Evolutionary conservation across 139 green algal genomes (phyloP).

Genomic region (Chlorella sorokiniana): DNA sequence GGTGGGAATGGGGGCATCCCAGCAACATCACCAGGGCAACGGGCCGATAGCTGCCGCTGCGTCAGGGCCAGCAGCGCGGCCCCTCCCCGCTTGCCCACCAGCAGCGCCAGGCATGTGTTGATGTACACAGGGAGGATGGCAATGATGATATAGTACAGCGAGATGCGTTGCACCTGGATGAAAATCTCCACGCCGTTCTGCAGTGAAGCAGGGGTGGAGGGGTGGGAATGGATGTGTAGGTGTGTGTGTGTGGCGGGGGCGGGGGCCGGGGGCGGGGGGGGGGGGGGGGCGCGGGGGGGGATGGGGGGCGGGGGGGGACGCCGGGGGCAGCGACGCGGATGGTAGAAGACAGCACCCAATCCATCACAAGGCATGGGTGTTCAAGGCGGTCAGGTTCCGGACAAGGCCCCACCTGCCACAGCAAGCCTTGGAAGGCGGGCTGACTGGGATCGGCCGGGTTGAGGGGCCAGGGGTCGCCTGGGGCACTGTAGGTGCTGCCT

Average conservation of each 20-base stretch:
- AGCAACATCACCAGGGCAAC: neutral
- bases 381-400: neutral
- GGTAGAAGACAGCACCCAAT: no score
- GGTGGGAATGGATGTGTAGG: neutral
- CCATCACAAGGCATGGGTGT: no score
- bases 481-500: constrained; percentile 5
- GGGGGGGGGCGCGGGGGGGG: neutral
- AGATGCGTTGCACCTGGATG: constrained; percentile 8
- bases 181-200: neutral
- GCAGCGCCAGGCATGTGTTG: constrained; percentile 28
- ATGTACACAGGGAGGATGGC: constrained; percentile 42
- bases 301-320: no score
- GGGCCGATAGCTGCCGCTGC: neutral
- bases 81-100: constrained; percentile 20
- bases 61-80: neutral
- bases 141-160: constrained; percentile 33
- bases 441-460: constrained; percentile 5
- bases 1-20: neutral
- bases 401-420: constrained; percentile 9
- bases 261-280: neutral
- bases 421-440: neutral
- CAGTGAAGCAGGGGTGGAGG: neutral
- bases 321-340: no score
- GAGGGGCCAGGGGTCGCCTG: constrained; percentile 30
- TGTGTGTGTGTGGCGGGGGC: no score